phyloP scores from a whole-genome alignment of 805 yeast genomes.

The Saccharomyces paradoxus region DNA sequence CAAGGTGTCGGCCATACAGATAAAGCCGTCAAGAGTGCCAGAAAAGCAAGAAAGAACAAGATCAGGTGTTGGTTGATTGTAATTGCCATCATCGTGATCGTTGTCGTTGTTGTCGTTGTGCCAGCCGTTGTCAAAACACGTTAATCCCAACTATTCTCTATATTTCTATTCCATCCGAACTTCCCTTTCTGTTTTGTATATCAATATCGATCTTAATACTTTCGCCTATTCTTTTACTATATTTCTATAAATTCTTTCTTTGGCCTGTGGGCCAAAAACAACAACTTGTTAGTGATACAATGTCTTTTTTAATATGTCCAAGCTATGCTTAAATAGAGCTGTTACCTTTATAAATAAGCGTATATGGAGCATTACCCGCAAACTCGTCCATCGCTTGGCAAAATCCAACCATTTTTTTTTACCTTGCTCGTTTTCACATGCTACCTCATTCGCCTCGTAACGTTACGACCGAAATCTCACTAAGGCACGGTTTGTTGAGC shows the following conservation, averaged over 20 bases:
- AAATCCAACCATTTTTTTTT: background rate
- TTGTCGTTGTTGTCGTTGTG: slow-evolving; percentile 62
- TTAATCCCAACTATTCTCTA: slow-evolving; percentile 1
- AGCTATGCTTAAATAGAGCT: background rate
- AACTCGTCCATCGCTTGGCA: background rate
- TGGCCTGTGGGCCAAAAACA: background rate
- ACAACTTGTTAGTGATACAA: background rate
- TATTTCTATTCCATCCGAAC: background rate
- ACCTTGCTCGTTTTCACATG: background rate
- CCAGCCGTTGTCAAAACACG: slow-evolving; percentile 31
- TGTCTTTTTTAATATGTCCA: background rate
- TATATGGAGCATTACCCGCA: background rate
- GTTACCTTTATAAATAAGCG: background rate
- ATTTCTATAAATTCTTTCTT: background rate
- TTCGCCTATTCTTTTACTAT: background rate
- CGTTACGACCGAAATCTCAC: background rate
- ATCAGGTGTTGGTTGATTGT: slow-evolving; percentile 72
- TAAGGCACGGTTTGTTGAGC: background rate
- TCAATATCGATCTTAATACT: background rate
- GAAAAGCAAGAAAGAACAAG: slow-evolving; percentile 84
- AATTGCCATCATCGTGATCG: slow-evolving; percentile 49
- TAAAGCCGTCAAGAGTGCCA: slow-evolving; percentile 81
- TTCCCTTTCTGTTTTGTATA: background rate
- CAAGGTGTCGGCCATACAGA: slow-evolving; percentile 90
- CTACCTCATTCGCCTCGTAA: background rate